Base-by-base conservation (phyloP, 371 early-diverging fungal genomes). In the Mortierella sp. region DNA sequence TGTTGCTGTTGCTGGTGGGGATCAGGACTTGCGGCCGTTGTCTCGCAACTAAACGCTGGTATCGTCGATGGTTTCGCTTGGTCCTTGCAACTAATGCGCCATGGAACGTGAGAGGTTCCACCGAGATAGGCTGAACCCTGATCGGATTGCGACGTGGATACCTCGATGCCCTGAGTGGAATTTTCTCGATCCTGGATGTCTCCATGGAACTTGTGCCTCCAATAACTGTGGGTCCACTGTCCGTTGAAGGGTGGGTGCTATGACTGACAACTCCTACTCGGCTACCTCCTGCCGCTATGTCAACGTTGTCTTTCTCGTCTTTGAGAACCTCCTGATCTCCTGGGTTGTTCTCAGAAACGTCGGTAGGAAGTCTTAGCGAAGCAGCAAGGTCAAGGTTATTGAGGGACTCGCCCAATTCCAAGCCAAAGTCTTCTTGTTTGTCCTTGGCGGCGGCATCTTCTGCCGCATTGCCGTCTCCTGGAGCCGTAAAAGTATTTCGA, bases 51-150 rank as follows among this genome's bases (percentile, higher is more conserved):
- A 41, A 48, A 0, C 76, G 64, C 16, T 60, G 69, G 28, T 76
- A 76, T 22, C 62, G 57, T 29, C 47, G 44, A 22, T 40, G 60
- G 13, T 76, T n/a, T 12, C 57, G 46, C 17, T 43, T 50, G 16
- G 69, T 76, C 28, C 64, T 59, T 1, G 69, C 64, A 0, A 76
- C 76, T n/a, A 76, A 54, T 6, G 50, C 58, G 13, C 69, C 76
- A 64, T 68, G 76, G 58, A 65, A 76, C 0, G 63, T 60, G 6
- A 76, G 46, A 1, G 76, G 76, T 27, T 76, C 76, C n/a, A 68
- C 61, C 27, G 76, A 76, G 58, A 76, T 76, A 17, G 77, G 69
- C 37, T 76, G 77, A 13, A 69, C 69, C 41, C 49, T 22, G 8
- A 46, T 27, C 17, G 77, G 77, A 41, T 76, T 76, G 45, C 62